phyloP scores from a whole-genome alignment of 352 stramenopile species.

The Blastocystis sp. region DNA sequence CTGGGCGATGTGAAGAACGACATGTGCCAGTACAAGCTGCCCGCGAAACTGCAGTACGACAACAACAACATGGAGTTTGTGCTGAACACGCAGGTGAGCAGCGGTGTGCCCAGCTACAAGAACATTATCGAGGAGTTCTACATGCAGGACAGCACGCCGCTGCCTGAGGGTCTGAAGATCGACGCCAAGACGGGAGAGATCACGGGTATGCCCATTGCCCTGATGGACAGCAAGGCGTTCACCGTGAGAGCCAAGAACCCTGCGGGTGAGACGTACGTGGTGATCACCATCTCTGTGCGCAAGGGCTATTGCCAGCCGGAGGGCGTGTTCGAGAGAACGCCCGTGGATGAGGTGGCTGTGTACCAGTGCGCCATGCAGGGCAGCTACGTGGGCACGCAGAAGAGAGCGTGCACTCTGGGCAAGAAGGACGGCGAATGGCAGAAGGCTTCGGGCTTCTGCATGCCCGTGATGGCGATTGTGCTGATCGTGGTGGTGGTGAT shows the following conservation, averaged over 20 bases:
- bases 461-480: background rate
- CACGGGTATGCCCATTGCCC: background rate
- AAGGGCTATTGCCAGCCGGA: background rate
- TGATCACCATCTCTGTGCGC: background rate
- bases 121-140: conserved; percentile 31
- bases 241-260: background rate
- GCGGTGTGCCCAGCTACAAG: background rate
- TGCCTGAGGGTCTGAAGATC: background rate
- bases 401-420: conserved; percentile 4
- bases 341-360: too few relatives aligned
- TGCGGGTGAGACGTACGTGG: background rate
- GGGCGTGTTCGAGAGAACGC: background rate
- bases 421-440: conserved; percentile 28
- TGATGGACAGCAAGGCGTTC: background rate
- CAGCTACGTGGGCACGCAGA: background rate
- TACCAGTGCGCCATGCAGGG: conserved; percentile 14
- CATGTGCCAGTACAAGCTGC: conserved; percentile 20
- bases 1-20: conserved; percentile 36
- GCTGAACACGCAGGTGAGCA: background rate
- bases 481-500: conserved; percentile 20
- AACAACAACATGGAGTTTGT: background rate
- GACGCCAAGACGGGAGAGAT: background rate
- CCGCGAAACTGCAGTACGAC: conserved; percentile 6
- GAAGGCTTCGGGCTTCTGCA: conserved; percentile 1
- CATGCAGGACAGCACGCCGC: background rate